A percentile compares a stretch with the other conserved stretches of the same genome.
These are phyloP conservation scores for Leccinum ponderosum DNA, from an alignment of 1,284 basidiomycete genomes.

Conservation along the genomic window DNA sequence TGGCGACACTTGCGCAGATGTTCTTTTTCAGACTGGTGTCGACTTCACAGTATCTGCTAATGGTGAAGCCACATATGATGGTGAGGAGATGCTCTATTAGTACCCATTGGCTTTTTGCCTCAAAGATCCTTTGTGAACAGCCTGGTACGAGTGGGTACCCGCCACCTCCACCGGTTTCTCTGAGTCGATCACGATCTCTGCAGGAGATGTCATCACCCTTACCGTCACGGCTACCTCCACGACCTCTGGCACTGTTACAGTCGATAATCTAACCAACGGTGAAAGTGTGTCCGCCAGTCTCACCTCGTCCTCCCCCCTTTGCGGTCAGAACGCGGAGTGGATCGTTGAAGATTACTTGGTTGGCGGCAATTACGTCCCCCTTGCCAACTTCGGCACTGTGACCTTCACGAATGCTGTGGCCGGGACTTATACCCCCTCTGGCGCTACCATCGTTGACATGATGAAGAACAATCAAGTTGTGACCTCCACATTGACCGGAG, in stretches of 20 bases:
- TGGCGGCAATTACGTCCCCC: not conserved
- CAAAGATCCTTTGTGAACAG: slow-evolving; percentile 2
- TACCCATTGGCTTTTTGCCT: not conserved
- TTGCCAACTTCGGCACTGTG: slow-evolving; percentile 2
- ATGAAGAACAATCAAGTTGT: slow-evolving; percentile 3
- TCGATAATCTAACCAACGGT: slow-evolving; percentile 8
- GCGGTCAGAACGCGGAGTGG: slow-evolving; percentile 5
- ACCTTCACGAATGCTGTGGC: not conserved
- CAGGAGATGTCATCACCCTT: slow-evolving; percentile 5
- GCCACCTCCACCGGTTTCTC: not conserved
- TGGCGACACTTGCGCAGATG: not conserved
- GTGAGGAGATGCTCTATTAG: not conserved
- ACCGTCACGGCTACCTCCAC: not conserved
- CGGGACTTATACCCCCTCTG: not conserved
- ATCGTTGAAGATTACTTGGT: slow-evolving; percentile 11
- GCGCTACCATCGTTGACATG: slow-evolving; percentile 3
- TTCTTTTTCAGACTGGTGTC: slow-evolving; percentile 10
- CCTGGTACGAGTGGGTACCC: slow-evolving; percentile 8
- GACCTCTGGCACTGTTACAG: not conserved
- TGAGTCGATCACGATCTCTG: slow-evolving; percentile 2
- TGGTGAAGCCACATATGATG: not conserved
- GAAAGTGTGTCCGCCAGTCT: not conserved
- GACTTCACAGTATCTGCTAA: not conserved
- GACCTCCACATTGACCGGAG: slow-evolving; percentile 2
- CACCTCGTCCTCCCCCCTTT: slow-evolving; percentile 2